Conservation (phyloP, 2,329 filamentous ascomycete species). For the Neopestalotiopsis rosae region DNA sequence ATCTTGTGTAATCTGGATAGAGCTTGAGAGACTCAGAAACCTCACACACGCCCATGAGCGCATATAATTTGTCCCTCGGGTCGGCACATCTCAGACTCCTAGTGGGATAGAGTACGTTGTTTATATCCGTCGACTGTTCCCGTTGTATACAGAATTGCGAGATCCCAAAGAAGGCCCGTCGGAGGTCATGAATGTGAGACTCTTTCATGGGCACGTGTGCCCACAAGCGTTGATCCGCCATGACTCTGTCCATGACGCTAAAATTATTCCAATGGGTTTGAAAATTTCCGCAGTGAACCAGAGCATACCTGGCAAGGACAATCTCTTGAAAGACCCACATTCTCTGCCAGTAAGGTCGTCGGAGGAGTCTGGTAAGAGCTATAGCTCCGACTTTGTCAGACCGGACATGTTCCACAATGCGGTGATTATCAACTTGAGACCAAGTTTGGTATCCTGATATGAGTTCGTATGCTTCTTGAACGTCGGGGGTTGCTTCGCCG, state of each 20-base stretch:
- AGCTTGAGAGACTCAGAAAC: background rate
- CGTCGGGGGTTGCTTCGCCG: background rate
- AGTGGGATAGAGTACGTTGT: background rate
- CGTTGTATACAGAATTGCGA: background rate
- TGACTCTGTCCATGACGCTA: background rate
- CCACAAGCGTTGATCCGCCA: background rate
- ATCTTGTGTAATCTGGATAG: background rate
- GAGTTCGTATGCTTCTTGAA: background rate
- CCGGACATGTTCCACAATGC: background rate
- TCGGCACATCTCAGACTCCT: background rate
- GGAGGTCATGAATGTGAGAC: background rate
- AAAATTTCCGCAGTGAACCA: slow-evolving; percentile 11
- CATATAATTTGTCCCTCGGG: slow-evolving; percentile 2
- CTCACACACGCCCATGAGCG: background rate
- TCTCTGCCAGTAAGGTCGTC: slow-evolving; percentile 9
- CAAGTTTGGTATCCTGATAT: background rate
- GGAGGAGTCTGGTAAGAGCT: background rate
- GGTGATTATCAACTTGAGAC: no score
- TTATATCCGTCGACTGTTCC: background rate
- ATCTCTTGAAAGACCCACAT: slow-evolving; percentile 18
- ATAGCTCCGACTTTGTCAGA: background rate
- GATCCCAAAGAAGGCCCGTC: slow-evolving; percentile 4
- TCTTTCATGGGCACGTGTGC: background rate
- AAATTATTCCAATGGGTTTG: background rate
- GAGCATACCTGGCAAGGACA: background rate